Conservation (phyloP, 1,139 yeast species). For the Geotrichum reessii region DNA sequence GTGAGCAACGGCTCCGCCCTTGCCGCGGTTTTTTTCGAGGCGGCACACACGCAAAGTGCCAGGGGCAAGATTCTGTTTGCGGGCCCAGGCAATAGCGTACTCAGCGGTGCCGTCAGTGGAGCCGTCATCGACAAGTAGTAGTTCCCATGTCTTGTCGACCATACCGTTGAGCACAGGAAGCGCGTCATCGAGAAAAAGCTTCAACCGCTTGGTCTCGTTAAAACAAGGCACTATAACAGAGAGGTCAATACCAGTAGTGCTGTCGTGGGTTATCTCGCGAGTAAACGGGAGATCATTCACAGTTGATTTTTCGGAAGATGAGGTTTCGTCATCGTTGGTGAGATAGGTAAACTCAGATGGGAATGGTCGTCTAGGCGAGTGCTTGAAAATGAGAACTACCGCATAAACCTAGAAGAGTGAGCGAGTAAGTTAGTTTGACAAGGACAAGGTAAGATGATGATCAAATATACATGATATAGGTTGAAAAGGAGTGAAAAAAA, state of each 20-base stretch:
- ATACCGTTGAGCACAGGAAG: constrained; percentile 47
- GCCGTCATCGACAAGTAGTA: constrained; percentile 87
- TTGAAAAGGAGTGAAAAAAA: background rate
- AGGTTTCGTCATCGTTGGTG: constrained; percentile 34
- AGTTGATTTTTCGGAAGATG: constrained; percentile 23
- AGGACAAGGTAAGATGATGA: background rate
- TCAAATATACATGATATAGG: background rate
- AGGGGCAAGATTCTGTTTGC: constrained; percentile 41
- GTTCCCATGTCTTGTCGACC: constrained; percentile 52
- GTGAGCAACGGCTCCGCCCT: constrained; percentile 97
- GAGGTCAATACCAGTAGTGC: constrained; percentile 38
- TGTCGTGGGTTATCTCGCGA: constrained; percentile 27
- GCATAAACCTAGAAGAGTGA: constrained; percentile 36
- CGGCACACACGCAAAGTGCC: constrained; percentile 64
- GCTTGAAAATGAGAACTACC: constrained; percentile 49
- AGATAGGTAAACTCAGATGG: constrained; percentile 48
- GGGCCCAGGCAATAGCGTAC: constrained; percentile 65
- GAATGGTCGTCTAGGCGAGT: constrained; percentile 55
- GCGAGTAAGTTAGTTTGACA: background rate
- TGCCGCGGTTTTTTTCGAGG: constrained; percentile 74
- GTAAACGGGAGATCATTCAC: constrained; percentile 22
- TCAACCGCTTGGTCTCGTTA: constrained; percentile 73
- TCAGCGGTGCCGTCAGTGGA: constrained; percentile 74
- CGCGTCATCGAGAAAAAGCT: constrained; percentile 72
- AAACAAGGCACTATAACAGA: constrained; percentile 88